Conservation (phyloP, 2,329 filamentous ascomycete genomes). For the Verticillium dahliae region DNA sequence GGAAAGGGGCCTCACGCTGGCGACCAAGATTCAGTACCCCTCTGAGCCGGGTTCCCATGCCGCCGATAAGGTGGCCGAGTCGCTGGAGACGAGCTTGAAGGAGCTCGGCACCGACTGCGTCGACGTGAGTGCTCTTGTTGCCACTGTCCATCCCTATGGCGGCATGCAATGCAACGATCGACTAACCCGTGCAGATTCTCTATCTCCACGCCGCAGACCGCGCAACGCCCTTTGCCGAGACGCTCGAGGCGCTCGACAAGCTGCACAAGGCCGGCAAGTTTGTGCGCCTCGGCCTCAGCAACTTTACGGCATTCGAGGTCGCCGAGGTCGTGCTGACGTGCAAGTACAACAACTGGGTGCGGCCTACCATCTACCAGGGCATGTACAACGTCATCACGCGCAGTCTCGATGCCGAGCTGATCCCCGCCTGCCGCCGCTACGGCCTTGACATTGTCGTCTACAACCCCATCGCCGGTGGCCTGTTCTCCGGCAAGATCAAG, state of each 20-base stretch:
- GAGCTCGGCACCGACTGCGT: slow-evolving; percentile 68
- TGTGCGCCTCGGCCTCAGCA: slow-evolving; percentile 70
- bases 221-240: slow-evolving; percentile 69
- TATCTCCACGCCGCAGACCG: slow-evolving; percentile 69
- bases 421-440: slow-evolving; percentile 68
- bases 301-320: slow-evolving; percentile 83
- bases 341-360: slow-evolving; percentile 73
- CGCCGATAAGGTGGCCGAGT: slow-evolving; percentile 55
- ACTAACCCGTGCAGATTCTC: slow-evolving; percentile 43
- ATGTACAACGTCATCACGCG: slow-evolving; percentile 83
- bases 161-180: not conserved
- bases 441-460: slow-evolving; percentile 75
- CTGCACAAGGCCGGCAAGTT: slow-evolving; percentile 85
- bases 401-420: slow-evolving; percentile 66
- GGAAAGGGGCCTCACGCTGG: slow-evolving; percentile 68
- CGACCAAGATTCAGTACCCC: slow-evolving; percentile 71
- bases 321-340: slow-evolving; percentile 78
- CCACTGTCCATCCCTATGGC: not conserved
- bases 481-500: slow-evolving; percentile 77
- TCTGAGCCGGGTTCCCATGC: slow-evolving; percentile 50
- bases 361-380: slow-evolving; percentile 77
- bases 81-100: slow-evolving; percentile 60
- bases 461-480: slow-evolving; percentile 74
- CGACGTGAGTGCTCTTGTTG: slow-evolving; percentile 42
- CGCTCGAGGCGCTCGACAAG: slow-evolving; percentile 69